A percentile compares a stretch with the other conserved stretches of the same genome.
Conservation (phyloP, 2,329 filamentous ascomycete genomes). For the Diplocarpon rosae region DNA sequence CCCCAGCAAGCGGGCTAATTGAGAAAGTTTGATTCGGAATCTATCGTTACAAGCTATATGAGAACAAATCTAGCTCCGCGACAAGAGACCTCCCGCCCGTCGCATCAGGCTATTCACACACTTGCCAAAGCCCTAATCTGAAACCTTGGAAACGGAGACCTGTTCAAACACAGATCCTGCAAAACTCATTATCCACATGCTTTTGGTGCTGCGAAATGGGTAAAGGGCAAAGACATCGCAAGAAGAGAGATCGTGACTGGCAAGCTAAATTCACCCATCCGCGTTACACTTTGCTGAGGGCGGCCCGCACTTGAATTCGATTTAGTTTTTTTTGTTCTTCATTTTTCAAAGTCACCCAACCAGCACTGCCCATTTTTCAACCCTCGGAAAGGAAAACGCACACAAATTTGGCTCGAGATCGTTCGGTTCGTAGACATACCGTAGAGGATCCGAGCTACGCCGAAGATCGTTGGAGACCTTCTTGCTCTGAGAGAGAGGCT, state of each 20-base stretch:
- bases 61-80: slow-evolving; percentile 7
- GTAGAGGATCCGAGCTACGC: slow-evolving; percentile 7
- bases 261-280: too few species aligned
- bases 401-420: slow-evolving; percentile 13
- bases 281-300: too few species aligned
- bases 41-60: slow-evolving; percentile 16
- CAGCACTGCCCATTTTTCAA: too few species aligned
- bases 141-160: neutral
- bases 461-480: slow-evolving; percentile 16
- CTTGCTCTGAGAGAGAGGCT: slow-evolving; percentile 5
- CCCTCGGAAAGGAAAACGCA: neutral
- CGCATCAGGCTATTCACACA: too few species aligned
- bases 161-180: neutral
- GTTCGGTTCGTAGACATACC: slow-evolving; percentile 10
- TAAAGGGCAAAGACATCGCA: neutral
- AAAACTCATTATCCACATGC: slow-evolving; percentile 6
- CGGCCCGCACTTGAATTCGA: too few species aligned
- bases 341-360: too few species aligned
- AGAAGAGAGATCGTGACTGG: too few species aligned
- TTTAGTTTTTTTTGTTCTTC: too few species aligned
- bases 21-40: neutral
- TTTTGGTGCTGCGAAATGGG: slow-evolving; percentile 1
- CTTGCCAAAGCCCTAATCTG: neutral
- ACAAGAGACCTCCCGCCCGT: neutral
- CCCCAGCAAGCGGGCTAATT: neutral